Conservation (phyloP, 352 stramenopile genomes). For the Pythium insidiosum region DNA sequence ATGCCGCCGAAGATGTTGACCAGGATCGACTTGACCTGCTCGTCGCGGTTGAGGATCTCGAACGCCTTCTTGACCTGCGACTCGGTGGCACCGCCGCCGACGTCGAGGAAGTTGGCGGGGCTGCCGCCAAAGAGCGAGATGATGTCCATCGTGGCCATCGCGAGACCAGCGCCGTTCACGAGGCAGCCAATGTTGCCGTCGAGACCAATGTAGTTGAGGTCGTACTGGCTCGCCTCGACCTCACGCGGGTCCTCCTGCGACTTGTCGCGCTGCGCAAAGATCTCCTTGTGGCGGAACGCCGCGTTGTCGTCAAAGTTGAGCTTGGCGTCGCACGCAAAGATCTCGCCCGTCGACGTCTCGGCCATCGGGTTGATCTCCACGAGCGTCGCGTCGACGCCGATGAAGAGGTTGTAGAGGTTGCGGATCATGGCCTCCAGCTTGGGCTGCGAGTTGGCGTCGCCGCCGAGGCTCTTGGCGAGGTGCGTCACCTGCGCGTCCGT, state of each 20-base stretch:
- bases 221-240: conserved; percentile 89
- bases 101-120: conserved; percentile 99
- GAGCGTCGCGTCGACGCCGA: conserved; percentile 94
- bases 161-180: conserved; percentile 98
- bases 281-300: conserved; percentile 94
- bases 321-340: conserved; percentile 97
- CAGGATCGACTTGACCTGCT: conserved; percentile 96
- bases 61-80: conserved; percentile 86
- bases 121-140: conserved; percentile 97
- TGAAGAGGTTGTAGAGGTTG: conserved; percentile 96
- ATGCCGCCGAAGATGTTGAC: conserved; percentile 99
- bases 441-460: conserved; percentile 29
- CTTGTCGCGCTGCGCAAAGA: conserved; percentile 87
- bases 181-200: conserved; percentile 99
- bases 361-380: conserved; percentile 99
- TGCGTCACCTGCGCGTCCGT: conserved; percentile 72
- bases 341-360: conserved; percentile 91
- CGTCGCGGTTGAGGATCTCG: conserved; percentile 85
- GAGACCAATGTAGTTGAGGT: conserved; percentile 99
- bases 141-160: conserved; percentile 99
- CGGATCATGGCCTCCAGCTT: conserved; percentile 72
- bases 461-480: conserved; percentile 69
- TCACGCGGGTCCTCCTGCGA: conserved; percentile 95
- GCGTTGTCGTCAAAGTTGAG: conserved; percentile 99
- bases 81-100: conserved; percentile 93